phyloP scores from a whole-genome alignment of 108 stramenopile genomes.

The Craspedostauros australis region DNA sequence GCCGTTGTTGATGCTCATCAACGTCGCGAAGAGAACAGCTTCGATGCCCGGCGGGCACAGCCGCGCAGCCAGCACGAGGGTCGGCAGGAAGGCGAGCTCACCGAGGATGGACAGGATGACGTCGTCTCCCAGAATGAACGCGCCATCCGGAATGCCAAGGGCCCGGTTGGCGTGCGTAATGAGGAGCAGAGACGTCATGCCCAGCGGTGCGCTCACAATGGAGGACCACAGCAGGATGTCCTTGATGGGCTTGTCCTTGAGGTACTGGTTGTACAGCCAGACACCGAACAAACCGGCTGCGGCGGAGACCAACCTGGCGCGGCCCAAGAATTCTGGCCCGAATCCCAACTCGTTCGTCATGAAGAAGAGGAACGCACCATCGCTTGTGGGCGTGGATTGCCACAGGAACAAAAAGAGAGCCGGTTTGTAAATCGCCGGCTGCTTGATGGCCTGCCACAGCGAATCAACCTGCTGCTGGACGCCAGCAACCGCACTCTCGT shows the following conservation, averaged over 20 bases:
- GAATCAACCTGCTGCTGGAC: slow-evolving; percentile 57
- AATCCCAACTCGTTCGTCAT: slow-evolving; percentile 88
- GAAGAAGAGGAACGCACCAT: slow-evolving; percentile 92
- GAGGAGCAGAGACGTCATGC: slow-evolving; percentile 74
- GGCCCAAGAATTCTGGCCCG: slow-evolving; percentile 89
- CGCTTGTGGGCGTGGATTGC: slow-evolving; percentile 91
- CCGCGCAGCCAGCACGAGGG: slow-evolving; percentile 87
- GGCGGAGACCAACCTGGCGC: slow-evolving; percentile 79
- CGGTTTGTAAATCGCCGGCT: slow-evolving; percentile 85
- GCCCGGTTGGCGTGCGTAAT: slow-evolving; percentile 79
- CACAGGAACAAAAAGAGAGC: slow-evolving; percentile 90
- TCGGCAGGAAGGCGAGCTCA: slow-evolving; percentile 91
- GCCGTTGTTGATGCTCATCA: slow-evolving; percentile 94
- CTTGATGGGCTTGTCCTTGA: slow-evolving; percentile 61
- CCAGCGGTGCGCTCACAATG: slow-evolving; percentile 62
- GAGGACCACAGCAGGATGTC: slow-evolving; percentile 82
- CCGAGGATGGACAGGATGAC: slow-evolving; percentile 82
- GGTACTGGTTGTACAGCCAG: slow-evolving; percentile 57
- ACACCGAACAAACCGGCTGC: slow-evolving; percentile 84
- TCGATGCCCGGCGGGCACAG: slow-evolving; percentile 92
- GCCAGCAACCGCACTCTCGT: slow-evolving; percentile 5
- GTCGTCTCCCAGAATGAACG: slow-evolving; percentile 92
- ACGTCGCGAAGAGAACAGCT: slow-evolving; percentile 88
- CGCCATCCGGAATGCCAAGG: slow-evolving; percentile 85
- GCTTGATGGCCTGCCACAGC: slow-evolving; percentile 73